Evolutionary conservation across 495 filamentous ascomycete species (phyloP).

Genomic region (Pyronema domesticum): DNA sequence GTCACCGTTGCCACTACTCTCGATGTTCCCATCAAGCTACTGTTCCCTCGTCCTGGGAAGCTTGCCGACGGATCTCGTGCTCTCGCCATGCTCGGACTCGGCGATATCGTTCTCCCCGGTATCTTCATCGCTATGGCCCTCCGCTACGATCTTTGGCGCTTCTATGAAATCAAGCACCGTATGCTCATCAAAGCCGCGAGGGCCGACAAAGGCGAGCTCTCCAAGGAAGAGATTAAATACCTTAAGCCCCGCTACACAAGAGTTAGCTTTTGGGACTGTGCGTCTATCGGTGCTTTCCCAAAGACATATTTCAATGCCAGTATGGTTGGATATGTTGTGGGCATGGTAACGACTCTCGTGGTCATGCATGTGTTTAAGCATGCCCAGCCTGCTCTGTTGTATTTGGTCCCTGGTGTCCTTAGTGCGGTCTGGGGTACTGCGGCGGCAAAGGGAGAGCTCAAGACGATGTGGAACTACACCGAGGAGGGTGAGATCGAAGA

Average conservation of each 20-base stretch:
- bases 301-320: constrained; percentile 79
- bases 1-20: constrained; percentile 80
- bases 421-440: constrained; percentile 66
- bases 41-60: constrained; percentile 51
- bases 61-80: constrained; percentile 20
- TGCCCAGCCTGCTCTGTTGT: constrained; percentile 79
- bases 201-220: constrained; percentile 1
- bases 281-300: constrained; percentile 39
- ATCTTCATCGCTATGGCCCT: constrained; percentile 78
- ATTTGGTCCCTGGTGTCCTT: constrained; percentile 78
- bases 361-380: constrained; percentile 64
- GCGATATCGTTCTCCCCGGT: constrained; percentile 86
- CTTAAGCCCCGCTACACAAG: constrained; percentile 29
- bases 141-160: constrained; percentile 60
- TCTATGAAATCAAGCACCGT: constrained; percentile 11
- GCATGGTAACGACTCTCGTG: constrained; percentile 58
- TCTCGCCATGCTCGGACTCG: constrained; percentile 75
- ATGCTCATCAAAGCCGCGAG: constrained; percentile 6
- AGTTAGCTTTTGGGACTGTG: constrained; percentile 56
- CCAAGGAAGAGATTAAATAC: constrained; percentile 14
- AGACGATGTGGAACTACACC: constrained; percentile 61
- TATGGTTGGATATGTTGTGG: constrained; percentile 57
- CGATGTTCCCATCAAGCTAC: constrained; percentile 83
- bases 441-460: constrained; percentile 45
- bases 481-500: constrained; percentile 36